Evolutionary conservation across 2,329 filamentous ascomycete species (phyloP), one percentile per base, ranked within the genome.

Genomic region (Trichothecium roseum): DNA sequence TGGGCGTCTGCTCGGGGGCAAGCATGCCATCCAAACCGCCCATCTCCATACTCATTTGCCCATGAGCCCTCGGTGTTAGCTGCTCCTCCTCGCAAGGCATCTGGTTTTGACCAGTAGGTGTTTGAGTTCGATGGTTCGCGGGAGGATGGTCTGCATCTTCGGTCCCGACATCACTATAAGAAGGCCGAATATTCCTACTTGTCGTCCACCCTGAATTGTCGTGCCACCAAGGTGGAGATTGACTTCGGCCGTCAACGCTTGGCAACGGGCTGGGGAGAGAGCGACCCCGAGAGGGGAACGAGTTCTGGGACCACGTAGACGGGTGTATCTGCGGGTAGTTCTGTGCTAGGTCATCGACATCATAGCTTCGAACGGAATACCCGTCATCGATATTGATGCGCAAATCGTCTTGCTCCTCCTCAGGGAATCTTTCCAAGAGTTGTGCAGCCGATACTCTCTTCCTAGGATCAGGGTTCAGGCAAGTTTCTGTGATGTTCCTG

Each of bases 381-480:
- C 52, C 59, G 35, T 65, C 60, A 3, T 69, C 59, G 12, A 62
- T 46, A 4, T 58, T 62, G 14, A 60, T 57, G 0, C 57, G 54
- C 1, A 59, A 55, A 4, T 33, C 35, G n/a, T 17, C 20, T 5
- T 32, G 20, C 20, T 15, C 32, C 4, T 39, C 27, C 5, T 30
- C 24, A 12, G 85, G 84, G 42, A 94, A 91, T 45, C 78, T 63
- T 1, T 59, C 55, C 12, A 94, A 64, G 12, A 96, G 68, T 18
- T 79, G 70, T 33, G 77, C 75, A 4, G 91, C 89, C 34, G 85
- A 78, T 9, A 77, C 63, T 34, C 91, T 75, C 37, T 75, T 64
- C 38, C 82, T 76, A 6, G 91, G 89, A 39, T 78, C 69, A 18
- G 80, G 69, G 43, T 74, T 81, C 35, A 96, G 66, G 53, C 89